Percentiles rank a stretch among this genome's conserved stretches.
phyloP scores from a whole-genome alignment of 306 rosid species.

The Gynostemma pentaphyllum region DNA sequence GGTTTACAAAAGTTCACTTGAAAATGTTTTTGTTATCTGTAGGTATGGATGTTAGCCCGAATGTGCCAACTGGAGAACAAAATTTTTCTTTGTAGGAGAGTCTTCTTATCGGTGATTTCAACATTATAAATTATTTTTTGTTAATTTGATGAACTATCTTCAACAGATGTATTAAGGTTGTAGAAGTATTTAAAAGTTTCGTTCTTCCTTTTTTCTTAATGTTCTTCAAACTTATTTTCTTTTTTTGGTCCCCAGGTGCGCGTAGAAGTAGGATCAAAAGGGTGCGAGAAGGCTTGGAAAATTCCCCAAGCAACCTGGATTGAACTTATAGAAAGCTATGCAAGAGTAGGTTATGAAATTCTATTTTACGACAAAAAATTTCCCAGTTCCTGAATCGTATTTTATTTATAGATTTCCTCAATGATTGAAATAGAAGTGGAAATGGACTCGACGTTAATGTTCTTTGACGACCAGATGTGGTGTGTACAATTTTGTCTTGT shows the following conservation, averaged over 20 bases:
- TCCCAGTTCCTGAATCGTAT: not conserved
- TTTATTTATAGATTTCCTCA: slow-evolving; percentile 54
- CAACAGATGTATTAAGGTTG: slow-evolving; percentile 1
- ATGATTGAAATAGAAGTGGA: slow-evolving; percentile 97
- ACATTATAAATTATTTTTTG: slow-evolving; percentile 3
- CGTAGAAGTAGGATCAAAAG: slow-evolving; percentile 68
- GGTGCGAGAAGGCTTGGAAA: slow-evolving; percentile 74
- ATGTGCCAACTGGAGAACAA: slow-evolving; percentile 97
- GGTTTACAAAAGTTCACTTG: not conserved
- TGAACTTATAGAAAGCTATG: slow-evolving; percentile 83
- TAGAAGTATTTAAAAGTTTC: not conserved
- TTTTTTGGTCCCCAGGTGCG: slow-evolving; percentile 25
- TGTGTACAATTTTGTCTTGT: slow-evolving; percentile 24
- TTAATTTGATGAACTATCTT: slow-evolving; percentile 10
- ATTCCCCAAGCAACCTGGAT: slow-evolving; percentile 62
- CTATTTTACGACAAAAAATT: no score
- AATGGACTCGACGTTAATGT: slow-evolving; percentile 89
- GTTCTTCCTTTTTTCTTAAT: not conserved
- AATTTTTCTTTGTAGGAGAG: slow-evolving; percentile 85
- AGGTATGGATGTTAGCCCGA: slow-evolving; percentile 98
- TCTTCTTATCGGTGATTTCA: slow-evolving; percentile 70
- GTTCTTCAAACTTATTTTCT: not conserved
- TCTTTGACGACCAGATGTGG: slow-evolving; percentile 69
- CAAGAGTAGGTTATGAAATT: slow-evolving; percentile 45
- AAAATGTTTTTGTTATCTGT: slow-evolving; percentile 12